Conservation (phyloP, 257 asterid genomes). For the Solanum paucissectum region DNA sequence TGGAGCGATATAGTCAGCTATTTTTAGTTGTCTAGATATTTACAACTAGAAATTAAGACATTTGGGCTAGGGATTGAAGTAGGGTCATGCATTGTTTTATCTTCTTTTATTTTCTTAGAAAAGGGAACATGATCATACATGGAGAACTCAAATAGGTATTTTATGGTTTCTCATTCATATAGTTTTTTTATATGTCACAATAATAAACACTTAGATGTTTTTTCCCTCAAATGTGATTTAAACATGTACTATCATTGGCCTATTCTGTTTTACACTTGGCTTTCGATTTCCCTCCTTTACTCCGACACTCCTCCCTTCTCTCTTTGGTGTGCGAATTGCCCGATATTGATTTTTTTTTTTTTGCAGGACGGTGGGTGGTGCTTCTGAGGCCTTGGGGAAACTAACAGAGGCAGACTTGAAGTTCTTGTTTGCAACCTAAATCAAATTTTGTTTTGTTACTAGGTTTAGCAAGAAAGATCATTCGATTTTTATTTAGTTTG, state of each 20-base stretch:
- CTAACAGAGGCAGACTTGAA: slow-evolving; percentile 71
- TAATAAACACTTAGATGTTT: background rate
- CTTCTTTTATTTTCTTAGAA: background rate
- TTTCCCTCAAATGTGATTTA: background rate
- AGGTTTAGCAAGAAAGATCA: background rate
- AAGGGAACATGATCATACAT: background rate
- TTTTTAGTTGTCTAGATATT: background rate
- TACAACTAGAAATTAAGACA: background rate
- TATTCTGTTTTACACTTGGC: background rate
- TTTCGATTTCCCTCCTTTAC: background rate
- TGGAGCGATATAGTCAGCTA: background rate
- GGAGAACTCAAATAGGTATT: background rate
- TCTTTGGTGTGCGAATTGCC: background rate
- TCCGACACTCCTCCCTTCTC: background rate
- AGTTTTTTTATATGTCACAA: background rate
- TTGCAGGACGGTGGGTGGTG: slow-evolving; percentile 75
- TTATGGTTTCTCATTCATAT: background rate
- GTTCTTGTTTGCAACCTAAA: slow-evolving; percentile 55
- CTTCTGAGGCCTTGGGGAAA: slow-evolving; percentile 62
- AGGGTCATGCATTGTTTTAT: background rate
- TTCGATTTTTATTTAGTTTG: background rate
- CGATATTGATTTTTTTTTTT: background rate
- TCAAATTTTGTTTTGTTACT: background rate
- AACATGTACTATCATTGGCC: background rate
- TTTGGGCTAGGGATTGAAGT: background rate